These are phyloP conservation scores for Pyrrhoderma noxium DNA, from an alignment of 1,284 basidiomycete genomes.

Conservation along the genomic window DNA sequence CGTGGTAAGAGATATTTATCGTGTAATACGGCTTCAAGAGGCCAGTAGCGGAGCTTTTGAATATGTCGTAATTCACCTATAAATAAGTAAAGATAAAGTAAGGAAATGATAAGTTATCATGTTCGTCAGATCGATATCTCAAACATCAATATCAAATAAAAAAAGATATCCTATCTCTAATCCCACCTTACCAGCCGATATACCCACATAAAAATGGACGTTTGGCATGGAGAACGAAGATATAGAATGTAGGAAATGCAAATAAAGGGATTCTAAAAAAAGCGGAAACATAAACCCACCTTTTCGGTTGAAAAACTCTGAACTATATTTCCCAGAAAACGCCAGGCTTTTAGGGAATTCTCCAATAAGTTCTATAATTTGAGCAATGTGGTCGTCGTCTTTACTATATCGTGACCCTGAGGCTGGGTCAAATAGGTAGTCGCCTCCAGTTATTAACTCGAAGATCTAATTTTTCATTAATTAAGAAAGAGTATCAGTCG, in stretches of 20 bases:
- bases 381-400: slow-evolving; percentile 98
- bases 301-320: slow-evolving; percentile 93
- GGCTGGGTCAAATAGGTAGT: slow-evolving; percentile 85
- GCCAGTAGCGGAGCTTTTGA: slow-evolving; percentile 91
- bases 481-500: background rate
- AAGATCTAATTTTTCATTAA: slow-evolving; percentile 54
- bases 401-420: slow-evolving; percentile 78
- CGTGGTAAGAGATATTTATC: slow-evolving; percentile 95
- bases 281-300: slow-evolving; percentile 42
- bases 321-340: slow-evolving; percentile 88
- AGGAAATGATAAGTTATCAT: too few relatives aligned
- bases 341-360: slow-evolving; percentile 82
- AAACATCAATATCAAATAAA: too few relatives aligned
- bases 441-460: slow-evolving; percentile 84
- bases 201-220: too few relatives aligned
- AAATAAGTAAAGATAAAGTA: too few relatives aligned
- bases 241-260: too few relatives aligned
- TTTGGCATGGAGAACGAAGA: too few relatives aligned
- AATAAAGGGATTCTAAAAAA: too few relatives aligned
- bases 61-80: slow-evolving; percentile 93
- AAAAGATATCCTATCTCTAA: too few relatives aligned
- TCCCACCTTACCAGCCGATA: too few relatives aligned
- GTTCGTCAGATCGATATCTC: too few relatives aligned
- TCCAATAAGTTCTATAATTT: slow-evolving; percentile 95
- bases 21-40: slow-evolving; percentile 81